Percentiles rank a stretch among this genome's conserved stretches.
phyloP scores from a whole-genome alignment of 2,329 filamentous ascomycete species.

The Phialocephala subalpina region DNA sequence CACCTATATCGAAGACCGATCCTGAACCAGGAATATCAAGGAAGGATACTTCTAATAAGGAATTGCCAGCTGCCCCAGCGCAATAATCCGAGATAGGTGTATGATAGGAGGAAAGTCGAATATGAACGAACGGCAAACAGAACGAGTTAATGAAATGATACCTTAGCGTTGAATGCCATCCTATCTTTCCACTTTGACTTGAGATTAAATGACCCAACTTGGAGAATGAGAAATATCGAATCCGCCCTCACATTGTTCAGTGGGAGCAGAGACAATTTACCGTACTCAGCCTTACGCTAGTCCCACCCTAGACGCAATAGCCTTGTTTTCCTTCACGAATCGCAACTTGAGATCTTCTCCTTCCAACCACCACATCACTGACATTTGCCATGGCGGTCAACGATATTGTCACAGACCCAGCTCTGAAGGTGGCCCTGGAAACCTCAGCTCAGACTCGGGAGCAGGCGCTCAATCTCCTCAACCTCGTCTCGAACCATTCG shows the following conservation, averaged over 20 bases:
- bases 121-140: background rate
- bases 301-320: background rate
- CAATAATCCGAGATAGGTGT: background rate
- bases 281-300: conserved; percentile 11
- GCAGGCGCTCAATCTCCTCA: conserved; percentile 73
- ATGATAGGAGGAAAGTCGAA: no score
- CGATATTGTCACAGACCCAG: conserved; percentile 68
- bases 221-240: no score
- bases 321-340: background rate
- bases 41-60: conserved; percentile 17
- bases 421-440: conserved; percentile 72
- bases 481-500: conserved; percentile 63
- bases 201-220: background rate
- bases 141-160: background rate
- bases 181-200: background rate
- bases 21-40: background rate
- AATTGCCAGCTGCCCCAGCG: conserved; percentile 21
- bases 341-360: background rate
- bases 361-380: conserved; percentile 3
- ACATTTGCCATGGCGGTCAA: conserved; percentile 57
- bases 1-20: conserved; percentile 21
- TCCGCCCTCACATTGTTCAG: background rate
- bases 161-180: background rate
- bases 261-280: background rate
- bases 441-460: conserved; percentile 77